Evolutionary conservation across 2,329 filamentous ascomycete species (phyloP).

Genomic region (Stenocarpella maydis): DNA sequence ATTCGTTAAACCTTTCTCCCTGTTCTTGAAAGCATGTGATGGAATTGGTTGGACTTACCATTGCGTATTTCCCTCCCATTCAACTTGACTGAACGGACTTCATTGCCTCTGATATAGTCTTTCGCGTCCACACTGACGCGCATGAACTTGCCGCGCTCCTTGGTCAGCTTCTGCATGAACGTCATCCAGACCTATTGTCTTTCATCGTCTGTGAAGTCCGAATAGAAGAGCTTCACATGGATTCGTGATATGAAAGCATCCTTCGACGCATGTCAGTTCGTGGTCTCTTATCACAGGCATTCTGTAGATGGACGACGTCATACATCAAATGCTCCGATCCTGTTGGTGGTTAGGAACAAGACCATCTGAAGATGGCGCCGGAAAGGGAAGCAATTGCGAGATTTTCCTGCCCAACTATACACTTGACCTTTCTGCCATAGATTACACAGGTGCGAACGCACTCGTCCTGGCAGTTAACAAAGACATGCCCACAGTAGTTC

Average conservation of each 20-base stretch:
- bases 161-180: conserved; percentile 42
- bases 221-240: conserved; percentile 43
- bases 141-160: conserved; percentile 40
- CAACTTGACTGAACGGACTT: conserved; percentile 38
- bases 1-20: neutral
- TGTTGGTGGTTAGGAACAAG: conserved; percentile 44
- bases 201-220: conserved; percentile 41
- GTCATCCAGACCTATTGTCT: conserved; percentile 42
- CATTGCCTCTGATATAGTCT: conserved; percentile 36
- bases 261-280: neutral
- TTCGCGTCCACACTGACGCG: conserved; percentile 37
- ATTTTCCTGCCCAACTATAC: neutral
- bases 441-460: neutral
- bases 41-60: neutral
- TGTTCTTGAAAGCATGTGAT: rapidly evolving
- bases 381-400: neutral
- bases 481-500: neutral
- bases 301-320: too few relatives aligned
- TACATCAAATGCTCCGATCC: conserved; percentile 42
- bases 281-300: rapidly evolving
- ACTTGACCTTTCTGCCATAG: neutral
- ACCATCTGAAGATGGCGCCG: conserved; percentile 39
- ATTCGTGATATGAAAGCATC: conserved; percentile 45
- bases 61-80: conserved; percentile 11
- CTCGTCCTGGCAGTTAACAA: neutral